Percentiles rank a stretch among this genome's conserved stretches.
Conservation (phyloP, 352 stramenopile species). For the Phytophthora foliorum region DNA sequence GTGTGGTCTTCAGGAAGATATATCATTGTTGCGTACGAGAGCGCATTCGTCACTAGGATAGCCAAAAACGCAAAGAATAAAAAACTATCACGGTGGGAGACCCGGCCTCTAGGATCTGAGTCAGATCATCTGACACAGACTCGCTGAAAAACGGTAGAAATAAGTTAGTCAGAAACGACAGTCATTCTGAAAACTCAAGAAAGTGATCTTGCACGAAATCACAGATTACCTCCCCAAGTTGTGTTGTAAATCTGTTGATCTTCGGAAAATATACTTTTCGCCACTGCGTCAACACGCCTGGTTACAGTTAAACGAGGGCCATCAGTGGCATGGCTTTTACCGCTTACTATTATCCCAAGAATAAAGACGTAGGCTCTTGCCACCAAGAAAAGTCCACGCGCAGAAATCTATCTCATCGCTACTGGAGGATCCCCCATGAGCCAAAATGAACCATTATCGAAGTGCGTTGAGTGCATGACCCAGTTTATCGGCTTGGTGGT, state of each 20-base stretch:
- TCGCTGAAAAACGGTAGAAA: not conserved
- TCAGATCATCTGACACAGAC: slow-evolving; percentile 28
- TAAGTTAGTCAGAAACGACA: not conserved
- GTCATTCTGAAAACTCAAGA: not conserved
- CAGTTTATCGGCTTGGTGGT: slow-evolving; percentile 34
- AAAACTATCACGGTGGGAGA: slow-evolving; percentile 9
- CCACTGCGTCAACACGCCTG: slow-evolving; percentile 1
- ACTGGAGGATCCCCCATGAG: slow-evolving; percentile 16
- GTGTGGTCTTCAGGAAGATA: not conserved
- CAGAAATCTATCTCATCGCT: slow-evolving; percentile 11
- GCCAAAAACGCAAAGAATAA: slow-evolving; percentile 15
- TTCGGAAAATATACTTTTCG: not conserved
- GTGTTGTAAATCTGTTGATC: not conserved
- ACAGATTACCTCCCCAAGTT: not conserved
- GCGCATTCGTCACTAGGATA: slow-evolving; percentile 17
- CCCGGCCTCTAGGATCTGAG: slow-evolving; percentile 25
- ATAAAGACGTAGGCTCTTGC: slow-evolving; percentile 13
- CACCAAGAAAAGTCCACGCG: slow-evolving; percentile 8
- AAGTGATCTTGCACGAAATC: slow-evolving; percentile 1
- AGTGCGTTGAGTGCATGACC: slow-evolving; percentile 32
- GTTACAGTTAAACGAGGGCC: not conserved
- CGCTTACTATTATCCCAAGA: slow-evolving; percentile 4
- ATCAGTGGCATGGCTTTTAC: not conserved
- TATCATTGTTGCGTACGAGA: slow-evolving; percentile 14
- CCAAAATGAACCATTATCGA: slow-evolving; percentile 44